Evolutionary conservation across 768 basidiomycete species (phyloP), one percentile per base, ranked within the genome.

Genomic region (Termitomyces sp.): DNA sequence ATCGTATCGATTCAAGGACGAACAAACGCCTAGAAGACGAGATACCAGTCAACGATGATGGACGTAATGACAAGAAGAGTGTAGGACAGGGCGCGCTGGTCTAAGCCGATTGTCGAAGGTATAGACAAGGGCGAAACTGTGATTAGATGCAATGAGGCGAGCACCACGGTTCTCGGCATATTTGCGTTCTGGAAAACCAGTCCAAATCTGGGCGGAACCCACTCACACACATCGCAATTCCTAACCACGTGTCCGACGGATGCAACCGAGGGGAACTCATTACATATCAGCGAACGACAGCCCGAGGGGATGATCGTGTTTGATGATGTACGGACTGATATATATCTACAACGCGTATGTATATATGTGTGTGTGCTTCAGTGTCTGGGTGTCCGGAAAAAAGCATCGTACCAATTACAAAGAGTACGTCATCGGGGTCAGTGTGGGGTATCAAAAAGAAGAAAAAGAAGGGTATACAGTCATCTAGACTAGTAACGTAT

Each of bases 81-180:
- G 16, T 8, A 28, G n/a, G 40, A 40, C n/a, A 42, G 40, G n/a
- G n/a, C 9, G 47, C 35, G 36, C 12, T 20, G 42, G 44, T 20
- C 16, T 46, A 32, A 35, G 14, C n/a, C 26, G 30, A 18, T 58
- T 18, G 36, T 30, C 20, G 36, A 24, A 10, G 30, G 16, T 22
- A 58, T 2, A 42, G 28, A 51, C 40, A 55, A 44, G 33, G 16
- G 5, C 13, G 14, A 30, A 46, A 22, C 35, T 50, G 10, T 42
- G 44, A 45, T 55, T 45, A 58, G 57, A 56, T 56, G 24, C 51
- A 46, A 58, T 38, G 58, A 56, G 57, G 57, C 54, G 40, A 16
- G n/a, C 16, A 53, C 32, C 54, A 52, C 22, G 32, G 43, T 49
- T 58, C 42, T 35, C 38, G 44, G 53, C 58, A 58, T 58, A 35